Evolutionary conservation across 352 stramenopile genomes (phyloP).

Genomic region (Elongisporangium anandrum): DNA sequence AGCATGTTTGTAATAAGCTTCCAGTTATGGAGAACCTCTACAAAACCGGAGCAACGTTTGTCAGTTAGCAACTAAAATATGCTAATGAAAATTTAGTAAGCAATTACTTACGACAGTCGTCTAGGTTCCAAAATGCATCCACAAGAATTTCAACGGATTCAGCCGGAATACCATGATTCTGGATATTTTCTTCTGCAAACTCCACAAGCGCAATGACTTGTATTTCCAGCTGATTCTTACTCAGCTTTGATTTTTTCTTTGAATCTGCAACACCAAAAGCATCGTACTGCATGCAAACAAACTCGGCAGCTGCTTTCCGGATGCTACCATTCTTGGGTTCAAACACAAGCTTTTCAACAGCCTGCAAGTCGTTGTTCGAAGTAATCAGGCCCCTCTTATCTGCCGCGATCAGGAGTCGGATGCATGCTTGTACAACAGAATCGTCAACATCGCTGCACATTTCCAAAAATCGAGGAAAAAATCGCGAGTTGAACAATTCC

Average conservation of each 20-base stretch:
- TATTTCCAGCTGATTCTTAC: slow-evolving; percentile 79
- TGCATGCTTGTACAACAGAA: slow-evolving; percentile 57
- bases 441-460: slow-evolving; percentile 81
- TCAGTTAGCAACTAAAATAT: background rate
- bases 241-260: slow-evolving; percentile 57
- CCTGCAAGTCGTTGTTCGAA: slow-evolving; percentile 67
- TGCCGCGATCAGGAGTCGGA: slow-evolving; percentile 73
- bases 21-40: slow-evolving; percentile 85
- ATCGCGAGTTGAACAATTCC: slow-evolving; percentile 76
- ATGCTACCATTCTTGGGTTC: slow-evolving; percentile 65
- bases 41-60: slow-evolving; percentile 8
- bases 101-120: slow-evolving; percentile 74
- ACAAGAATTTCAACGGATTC: slow-evolving; percentile 71
- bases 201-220: slow-evolving; percentile 88
- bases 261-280: slow-evolving; percentile 78
- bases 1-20: slow-evolving; percentile 69
- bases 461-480: slow-evolving; percentile 73
- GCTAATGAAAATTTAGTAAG: background rate
- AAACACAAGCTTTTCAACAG: slow-evolving; percentile 82
- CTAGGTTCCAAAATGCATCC: slow-evolving; percentile 80
- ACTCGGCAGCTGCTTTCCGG: slow-evolving; percentile 76
- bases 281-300: slow-evolving; percentile 87
- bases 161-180: slow-evolving; percentile 54
- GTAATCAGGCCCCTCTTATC: slow-evolving; percentile 82
- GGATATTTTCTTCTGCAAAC: slow-evolving; percentile 84